Evolutionary conservation across 257 asterid genomes (phyloP), one percentile per base, ranked within the genome.

Genomic region (Linderniella brevidens): DNA sequence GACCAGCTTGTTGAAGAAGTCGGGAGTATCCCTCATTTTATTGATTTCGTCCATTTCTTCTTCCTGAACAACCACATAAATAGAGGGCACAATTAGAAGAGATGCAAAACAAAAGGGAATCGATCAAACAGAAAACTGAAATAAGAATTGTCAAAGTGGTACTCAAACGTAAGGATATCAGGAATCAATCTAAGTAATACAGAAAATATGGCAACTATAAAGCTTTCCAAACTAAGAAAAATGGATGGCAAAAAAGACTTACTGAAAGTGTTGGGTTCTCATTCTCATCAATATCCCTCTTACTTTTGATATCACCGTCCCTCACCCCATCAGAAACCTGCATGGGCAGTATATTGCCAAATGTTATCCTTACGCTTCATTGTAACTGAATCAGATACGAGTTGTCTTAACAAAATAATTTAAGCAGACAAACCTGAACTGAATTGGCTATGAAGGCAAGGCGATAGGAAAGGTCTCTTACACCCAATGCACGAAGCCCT

Each of bases 361-460:
- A 25, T 25, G 32, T 25, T 25, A 25, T 25, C 32, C 32, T 25
- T 3, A 25, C 32, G 32, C 32, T 25, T 6, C 6, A 2, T 25
- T 2, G 32, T 25, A 25, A 25, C 32, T 6, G 32, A 25, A 13
- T 17, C 12, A 46, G 47, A 61, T 17, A 25, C 32, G 32, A 16
- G n/a, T 49, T 15, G n/a, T 8, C 19, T 36, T 19, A 10, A 32
- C 11, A 35, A 35, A 13, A 19, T 13, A 52, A 16, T 14, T 32
- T 9, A 52, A 18, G 50, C 39, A 35, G 37, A 62, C 67, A 10
- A 53, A 88, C 98, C 93, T 85, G 94, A 17, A 81, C 93, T 1
- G 98, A 88, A 60, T 81, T 84, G 69, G 96, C 96, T 49, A 90
- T 90, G 63, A 90, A 90, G 54, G 87, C 98, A 41, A 90, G 80